Evolutionary conservation across 2,329 filamentous ascomycete species (phyloP).

Genomic region (Ophiocordyceps robertsii): DNA sequence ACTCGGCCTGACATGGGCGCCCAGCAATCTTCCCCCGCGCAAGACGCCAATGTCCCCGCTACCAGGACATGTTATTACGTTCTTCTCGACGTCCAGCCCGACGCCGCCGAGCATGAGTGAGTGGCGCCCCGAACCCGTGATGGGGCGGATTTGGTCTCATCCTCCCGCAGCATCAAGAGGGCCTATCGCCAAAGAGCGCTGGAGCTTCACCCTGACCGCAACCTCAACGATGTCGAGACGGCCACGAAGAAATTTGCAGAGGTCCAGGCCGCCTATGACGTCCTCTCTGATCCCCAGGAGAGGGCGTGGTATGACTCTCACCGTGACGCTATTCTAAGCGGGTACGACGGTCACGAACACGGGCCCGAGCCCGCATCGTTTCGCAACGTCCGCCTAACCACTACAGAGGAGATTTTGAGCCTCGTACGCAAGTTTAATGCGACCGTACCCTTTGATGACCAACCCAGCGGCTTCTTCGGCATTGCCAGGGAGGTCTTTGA

Average conservation of each 20-base stretch:
- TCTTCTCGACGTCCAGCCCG: constrained; percentile 58
- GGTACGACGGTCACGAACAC: constrained; percentile 34
- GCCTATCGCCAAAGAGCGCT: constrained; percentile 85
- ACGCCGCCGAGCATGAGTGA: constrained; percentile 71
- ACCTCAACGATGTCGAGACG: constrained; percentile 71
- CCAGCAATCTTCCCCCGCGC: constrained; percentile 33
- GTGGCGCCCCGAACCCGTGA: constrained; percentile 9
- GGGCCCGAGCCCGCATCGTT: constrained; percentile 43
- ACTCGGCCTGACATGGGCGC: constrained; percentile 31
- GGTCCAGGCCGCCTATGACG: constrained; percentile 83
- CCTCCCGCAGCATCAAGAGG: constrained; percentile 61
- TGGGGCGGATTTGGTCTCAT: background rate
- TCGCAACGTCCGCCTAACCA: constrained; percentile 62
- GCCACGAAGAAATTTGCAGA: constrained; percentile 82
- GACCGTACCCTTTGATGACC: constrained; percentile 67
- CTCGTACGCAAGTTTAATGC: constrained; percentile 72
- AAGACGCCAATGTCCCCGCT: constrained; percentile 12
- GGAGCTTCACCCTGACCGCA: constrained; percentile 89
- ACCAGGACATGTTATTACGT: constrained; percentile 78
- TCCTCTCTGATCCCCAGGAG: constrained; percentile 93
- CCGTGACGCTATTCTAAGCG: constrained; percentile 67
- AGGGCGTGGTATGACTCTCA: constrained; percentile 97
- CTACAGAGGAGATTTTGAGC: constrained; percentile 62
- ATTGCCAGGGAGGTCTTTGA: constrained; percentile 66
- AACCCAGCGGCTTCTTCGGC: constrained; percentile 72